phyloP scores from a whole-genome alignment of 2,329 filamentous ascomycete species.

The Zymoseptoria brevis region DNA sequence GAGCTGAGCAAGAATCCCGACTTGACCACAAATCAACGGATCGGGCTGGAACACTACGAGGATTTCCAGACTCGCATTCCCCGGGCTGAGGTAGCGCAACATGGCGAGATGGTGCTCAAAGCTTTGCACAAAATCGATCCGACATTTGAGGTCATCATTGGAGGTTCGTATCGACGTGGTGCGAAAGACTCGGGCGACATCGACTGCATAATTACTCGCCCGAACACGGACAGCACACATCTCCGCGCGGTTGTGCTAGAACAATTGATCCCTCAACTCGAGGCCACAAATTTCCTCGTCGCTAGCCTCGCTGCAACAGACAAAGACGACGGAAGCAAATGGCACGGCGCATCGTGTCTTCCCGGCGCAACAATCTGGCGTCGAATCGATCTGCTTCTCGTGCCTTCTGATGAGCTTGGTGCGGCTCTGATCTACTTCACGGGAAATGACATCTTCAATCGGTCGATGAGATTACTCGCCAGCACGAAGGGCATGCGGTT shows the following conservation, averaged over 20 bases:
- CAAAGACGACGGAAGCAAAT: conserved; percentile 60
- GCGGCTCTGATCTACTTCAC: conserved; percentile 92
- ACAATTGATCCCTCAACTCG: conserved; percentile 55
- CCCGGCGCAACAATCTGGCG: conserved; percentile 60
- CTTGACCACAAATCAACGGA: conserved; percentile 60
- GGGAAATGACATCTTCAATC: conserved; percentile 89
- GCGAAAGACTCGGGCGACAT: conserved; percentile 69
- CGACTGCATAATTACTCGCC: conserved; percentile 73
- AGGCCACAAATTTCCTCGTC: conserved; percentile 57
- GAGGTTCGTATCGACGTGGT: conserved; percentile 80
- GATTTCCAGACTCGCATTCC: conserved; percentile 76
- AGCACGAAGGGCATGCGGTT: conserved; percentile 73
- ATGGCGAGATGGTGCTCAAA: conserved; percentile 57
- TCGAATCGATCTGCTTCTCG: conserved; percentile 75
- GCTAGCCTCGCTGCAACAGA: conserved; percentile 53
- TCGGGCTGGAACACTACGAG: conserved; percentile 71
- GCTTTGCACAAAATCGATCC: conserved; percentile 55
- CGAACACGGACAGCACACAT: conserved; percentile 48
- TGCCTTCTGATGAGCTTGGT: conserved; percentile 70
- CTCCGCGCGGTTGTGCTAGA: conserved; percentile 57
- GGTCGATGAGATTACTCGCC: conserved; percentile 72
- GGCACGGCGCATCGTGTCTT: conserved; percentile 77
- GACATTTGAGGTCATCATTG: conserved; percentile 61
- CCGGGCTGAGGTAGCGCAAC: conserved; percentile 62
- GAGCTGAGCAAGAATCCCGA: conserved; percentile 57